phyloP scores from a whole-genome alignment of 208 protist genomes.

The Leishmania tarentolae region DNA sequence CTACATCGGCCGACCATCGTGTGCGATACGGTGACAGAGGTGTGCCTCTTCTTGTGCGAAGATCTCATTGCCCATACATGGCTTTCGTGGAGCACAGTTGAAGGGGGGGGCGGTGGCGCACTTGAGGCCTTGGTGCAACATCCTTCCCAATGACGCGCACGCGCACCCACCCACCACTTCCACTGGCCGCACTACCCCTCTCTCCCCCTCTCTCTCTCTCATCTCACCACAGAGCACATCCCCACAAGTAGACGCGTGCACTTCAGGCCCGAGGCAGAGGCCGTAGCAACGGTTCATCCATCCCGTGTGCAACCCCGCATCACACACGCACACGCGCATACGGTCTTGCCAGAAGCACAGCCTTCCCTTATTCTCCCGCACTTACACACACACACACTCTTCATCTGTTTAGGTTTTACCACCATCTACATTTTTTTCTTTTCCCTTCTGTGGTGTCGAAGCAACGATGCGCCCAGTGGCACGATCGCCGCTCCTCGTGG shows the following conservation, averaged over 20 bases:
- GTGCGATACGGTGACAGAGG: too few species aligned
- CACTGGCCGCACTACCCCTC: background rate
- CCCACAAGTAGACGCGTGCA: background rate
- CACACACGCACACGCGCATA: background rate
- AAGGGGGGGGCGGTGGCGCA: background rate
- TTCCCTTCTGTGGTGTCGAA: background rate
- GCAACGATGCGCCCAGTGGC: constrained; percentile 3
- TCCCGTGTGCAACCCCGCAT: background rate
- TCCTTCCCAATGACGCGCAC: background rate
- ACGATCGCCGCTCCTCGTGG: background rate
- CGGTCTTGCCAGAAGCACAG: background rate
- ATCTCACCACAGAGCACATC: background rate
- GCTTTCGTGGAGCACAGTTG: background rate
- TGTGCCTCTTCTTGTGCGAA: background rate
- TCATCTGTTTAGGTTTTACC: background rate
- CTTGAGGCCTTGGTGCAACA: background rate
- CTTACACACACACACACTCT: background rate
- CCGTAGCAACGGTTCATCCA: background rate
- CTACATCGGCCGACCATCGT: background rate
- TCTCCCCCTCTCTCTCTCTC: background rate
- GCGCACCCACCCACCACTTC: background rate
- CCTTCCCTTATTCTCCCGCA: background rate
- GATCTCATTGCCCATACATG: background rate
- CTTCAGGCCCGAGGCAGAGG: background rate
- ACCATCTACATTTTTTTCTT: background rate